Conservation (phyloP, 1,284 basidiomycete species). For the Ganoderma multipileum region DNA sequence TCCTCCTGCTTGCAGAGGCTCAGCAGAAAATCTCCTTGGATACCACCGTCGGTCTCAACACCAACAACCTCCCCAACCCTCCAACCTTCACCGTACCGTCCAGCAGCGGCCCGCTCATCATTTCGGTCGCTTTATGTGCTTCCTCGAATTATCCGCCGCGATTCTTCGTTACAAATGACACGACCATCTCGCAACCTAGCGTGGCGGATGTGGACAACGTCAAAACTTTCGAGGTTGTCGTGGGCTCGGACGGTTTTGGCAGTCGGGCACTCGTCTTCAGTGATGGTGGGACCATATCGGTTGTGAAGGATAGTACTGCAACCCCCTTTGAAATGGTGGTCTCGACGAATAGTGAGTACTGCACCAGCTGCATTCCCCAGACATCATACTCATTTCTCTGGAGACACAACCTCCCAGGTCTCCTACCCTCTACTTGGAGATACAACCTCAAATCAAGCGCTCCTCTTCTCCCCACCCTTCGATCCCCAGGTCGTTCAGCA, state of each 20-base stretch:
- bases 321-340: conserved; percentile 63
- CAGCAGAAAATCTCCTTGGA: conserved; percentile 35
- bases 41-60: conserved; percentile 28
- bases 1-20: conserved; percentile 29
- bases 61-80: conserved; percentile 29
- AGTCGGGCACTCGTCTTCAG: conserved; percentile 57
- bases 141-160: conserved; percentile 44
- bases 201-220: conserved; percentile 45
- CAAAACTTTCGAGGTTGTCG: conserved; percentile 57
- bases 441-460: conserved; percentile 74
- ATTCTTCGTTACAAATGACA: conserved; percentile 66
- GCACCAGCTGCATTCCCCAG: too few relatives aligned
- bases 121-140: conserved; percentile 68
- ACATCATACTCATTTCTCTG: neutral
- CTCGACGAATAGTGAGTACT: conserved; percentile 55
- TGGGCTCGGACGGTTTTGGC: conserved; percentile 60
- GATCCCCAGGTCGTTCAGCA: conserved; percentile 39
- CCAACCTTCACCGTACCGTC: conserved; percentile 43
- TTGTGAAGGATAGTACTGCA: conserved; percentile 48
- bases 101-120: conserved; percentile 49
- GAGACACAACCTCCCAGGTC: conserved; percentile 33
- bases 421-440: conserved; percentile 75
- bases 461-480: conserved; percentile 76
- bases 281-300: conserved; percentile 56
- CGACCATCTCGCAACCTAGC: conserved; percentile 48